phyloP scores from a whole-genome alignment of 345 rosid species.

The Kernera saxatilis region DNA sequence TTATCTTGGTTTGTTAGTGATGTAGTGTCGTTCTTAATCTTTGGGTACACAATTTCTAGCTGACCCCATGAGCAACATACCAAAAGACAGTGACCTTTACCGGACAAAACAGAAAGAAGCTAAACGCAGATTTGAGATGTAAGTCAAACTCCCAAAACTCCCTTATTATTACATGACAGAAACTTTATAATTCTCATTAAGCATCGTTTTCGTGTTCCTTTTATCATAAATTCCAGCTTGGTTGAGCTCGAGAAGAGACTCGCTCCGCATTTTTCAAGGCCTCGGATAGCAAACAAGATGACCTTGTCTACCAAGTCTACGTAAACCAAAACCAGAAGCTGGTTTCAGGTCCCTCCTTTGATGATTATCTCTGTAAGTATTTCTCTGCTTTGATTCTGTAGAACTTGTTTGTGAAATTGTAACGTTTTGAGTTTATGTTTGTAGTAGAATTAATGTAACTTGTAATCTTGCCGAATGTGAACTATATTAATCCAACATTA shows the following conservation, averaged over 20 bases:
- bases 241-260: constrained; percentile 82
- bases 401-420: background rate
- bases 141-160: constrained; percentile 24
- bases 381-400: background rate
- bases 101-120: constrained; percentile 69
- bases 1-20: background rate
- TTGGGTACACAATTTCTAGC: constrained; percentile 29
- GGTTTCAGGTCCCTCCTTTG: background rate
- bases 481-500: no score
- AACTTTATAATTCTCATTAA: background rate
- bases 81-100: constrained; percentile 79
- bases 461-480: no score
- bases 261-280: constrained; percentile 51
- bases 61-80: constrained; percentile 64
- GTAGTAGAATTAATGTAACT: no score
- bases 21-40: background rate
- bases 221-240: constrained; percentile 46
- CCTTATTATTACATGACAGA: background rate
- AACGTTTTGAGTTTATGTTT: no score
- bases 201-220: background rate
- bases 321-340: background rate
- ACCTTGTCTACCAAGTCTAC: background rate
- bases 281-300: constrained; percentile 20
- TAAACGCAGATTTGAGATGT: constrained; percentile 73
- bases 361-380: constrained; percentile 6